Base-by-base conservation (phyloP, 1,284 basidiomycete species). In the Pseudozyma pruni region DNA sequence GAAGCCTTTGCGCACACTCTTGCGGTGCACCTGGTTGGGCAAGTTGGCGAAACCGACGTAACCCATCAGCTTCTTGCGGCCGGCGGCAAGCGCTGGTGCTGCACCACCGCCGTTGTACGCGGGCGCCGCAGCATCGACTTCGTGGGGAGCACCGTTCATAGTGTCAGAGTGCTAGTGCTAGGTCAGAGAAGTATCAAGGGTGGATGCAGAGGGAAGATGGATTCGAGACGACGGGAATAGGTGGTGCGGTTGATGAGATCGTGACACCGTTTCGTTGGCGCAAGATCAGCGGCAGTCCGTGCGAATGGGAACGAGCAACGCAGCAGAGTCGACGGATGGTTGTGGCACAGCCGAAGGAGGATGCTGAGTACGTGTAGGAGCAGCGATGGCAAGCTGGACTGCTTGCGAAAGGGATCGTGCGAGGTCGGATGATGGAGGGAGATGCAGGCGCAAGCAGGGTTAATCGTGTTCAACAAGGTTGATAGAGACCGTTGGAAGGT, bases 21-120 rank as follows among this genome's bases (percentile, higher is more conserved):
- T 74, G 31, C 80, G 72, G 63, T 81, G 80, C 37, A 79, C 74
- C 72, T 81, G 80, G 57, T 81, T 81, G 43, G 80, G 80, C 44
- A 81, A 58, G 60, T 81, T 81, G 56, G 78, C 78, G 55, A 81
- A 81, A 20, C 80, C 80, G 44, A 81, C 80, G 59, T 80, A 81
- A 63, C 74, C 78, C 23, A 59, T 79, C n/a, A 81, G 59, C 63
- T 81, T 80, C 63, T 70, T 70, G 25, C 66, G 59, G 5, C 59
- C 66, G 31, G 59, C 47, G 17, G 51, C 50, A n/a, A n/a, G n/a
- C 8, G 55, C 40, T 17, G 50, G 45, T 11, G 50, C 17, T 5
- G 43, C 55, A n/a, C 40, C 45, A 32, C 42, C 31, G 39, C 25
- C 38, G 22, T 34, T 31, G 16, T 47, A 41, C 4, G 59, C 46